Evolutionary conservation across 1,284 basidiomycete genomes (phyloP).

Genomic region (Malassezia japonica): DNA sequence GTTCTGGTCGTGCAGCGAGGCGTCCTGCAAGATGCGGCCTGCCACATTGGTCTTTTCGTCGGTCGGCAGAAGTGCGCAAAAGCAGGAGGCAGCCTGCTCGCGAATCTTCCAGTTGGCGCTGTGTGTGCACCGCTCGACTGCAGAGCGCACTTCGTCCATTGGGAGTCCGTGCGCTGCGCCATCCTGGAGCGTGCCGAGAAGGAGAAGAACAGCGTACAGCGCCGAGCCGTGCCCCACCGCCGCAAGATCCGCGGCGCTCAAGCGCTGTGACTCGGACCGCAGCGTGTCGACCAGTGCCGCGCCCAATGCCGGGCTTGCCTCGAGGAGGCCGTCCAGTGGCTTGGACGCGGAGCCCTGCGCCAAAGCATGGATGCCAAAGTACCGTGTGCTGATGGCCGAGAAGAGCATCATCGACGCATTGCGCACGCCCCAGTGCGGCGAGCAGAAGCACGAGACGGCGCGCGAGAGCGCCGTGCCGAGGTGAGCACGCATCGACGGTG

Average conservation of each 20-base stretch:
- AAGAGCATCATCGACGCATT: conserved; percentile 50
- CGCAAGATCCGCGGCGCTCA: background rate
- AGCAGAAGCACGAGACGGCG: conserved; percentile 44
- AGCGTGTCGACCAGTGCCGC: conserved; percentile 1
- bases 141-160: conserved; percentile 10
- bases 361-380: conserved; percentile 23
- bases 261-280: background rate
- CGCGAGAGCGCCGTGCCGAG: conserved; percentile 41
- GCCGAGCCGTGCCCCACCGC: conserved; percentile 20
- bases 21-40: conserved; percentile 1
- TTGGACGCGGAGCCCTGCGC: background rate
- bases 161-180: conserved; percentile 5
- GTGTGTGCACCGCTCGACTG: conserved; percentile 21
- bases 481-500: conserved; percentile 23
- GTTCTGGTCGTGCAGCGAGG: conserved; percentile 24
- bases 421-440: conserved; percentile 46
- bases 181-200: conserved; percentile 31
- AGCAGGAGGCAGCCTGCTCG: conserved; percentile 24
- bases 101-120: conserved; percentile 35
- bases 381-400: conserved; percentile 39
- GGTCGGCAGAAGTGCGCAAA: conserved; percentile 21
- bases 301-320: conserved; percentile 15
- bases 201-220: conserved; percentile 34
- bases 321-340: conserved; percentile 11
- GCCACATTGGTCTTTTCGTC: conserved; percentile 4